phyloP scores from a whole-genome alignment of 2,329 filamentous ascomycete genomes.

The Coleophoma cylindrospora region DNA sequence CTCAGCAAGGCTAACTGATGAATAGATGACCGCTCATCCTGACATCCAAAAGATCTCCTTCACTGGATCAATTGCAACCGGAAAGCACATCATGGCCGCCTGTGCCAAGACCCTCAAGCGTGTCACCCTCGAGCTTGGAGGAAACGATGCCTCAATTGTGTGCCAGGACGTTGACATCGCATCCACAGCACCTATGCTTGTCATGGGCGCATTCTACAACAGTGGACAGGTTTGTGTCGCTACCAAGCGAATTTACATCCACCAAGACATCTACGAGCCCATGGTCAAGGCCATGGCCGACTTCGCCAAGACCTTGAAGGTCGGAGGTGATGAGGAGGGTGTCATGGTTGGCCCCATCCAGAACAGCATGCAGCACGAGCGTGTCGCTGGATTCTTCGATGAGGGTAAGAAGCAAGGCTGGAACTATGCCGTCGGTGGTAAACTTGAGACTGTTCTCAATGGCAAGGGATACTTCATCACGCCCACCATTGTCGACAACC shows the following conservation, averaged over 20 bases:
- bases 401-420: conserved; percentile 49
- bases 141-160: conserved; percentile 50
- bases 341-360: conserved; percentile 51
- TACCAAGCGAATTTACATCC: conserved; percentile 56
- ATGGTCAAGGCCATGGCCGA: conserved; percentile 43
- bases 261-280: conserved; percentile 51
- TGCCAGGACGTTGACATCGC: conserved; percentile 47
- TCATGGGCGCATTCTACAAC: conserved; percentile 43
- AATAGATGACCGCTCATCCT: conserved; percentile 41
- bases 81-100: conserved; percentile 41
- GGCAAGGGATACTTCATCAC: conserved; percentile 48
- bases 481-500: conserved; percentile 53
- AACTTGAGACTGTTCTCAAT: conserved; percentile 8
- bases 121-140: conserved; percentile 35
- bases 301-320: conserved; percentile 37
- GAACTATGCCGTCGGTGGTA: conserved; percentile 42
- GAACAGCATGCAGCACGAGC: conserved; percentile 61
- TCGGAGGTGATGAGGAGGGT: conserved; percentile 28
- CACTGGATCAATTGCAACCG: conserved; percentile 46
- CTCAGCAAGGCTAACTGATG: not conserved
- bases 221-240: conserved; percentile 51
- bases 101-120: conserved; percentile 45
- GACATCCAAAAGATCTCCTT: conserved; percentile 52
- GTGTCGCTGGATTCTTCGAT: conserved; percentile 49
- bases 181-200: conserved; percentile 37